phyloP scores from a whole-genome alignment of 108 stramenopile genomes.

The Skeletonema grethae region DNA sequence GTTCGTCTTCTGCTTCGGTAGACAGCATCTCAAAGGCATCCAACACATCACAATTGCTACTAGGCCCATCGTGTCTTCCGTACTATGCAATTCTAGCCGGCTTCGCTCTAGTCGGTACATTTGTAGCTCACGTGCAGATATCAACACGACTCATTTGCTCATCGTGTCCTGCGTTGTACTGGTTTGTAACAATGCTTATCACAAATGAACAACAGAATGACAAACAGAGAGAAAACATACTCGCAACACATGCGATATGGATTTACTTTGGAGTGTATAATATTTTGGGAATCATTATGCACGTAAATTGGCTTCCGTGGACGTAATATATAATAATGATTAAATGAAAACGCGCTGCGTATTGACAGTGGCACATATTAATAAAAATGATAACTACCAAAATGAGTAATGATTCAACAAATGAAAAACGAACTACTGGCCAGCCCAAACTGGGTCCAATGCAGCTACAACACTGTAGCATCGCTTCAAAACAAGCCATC shows the following conservation, averaged over 20 bases:
- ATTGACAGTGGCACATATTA: too few species aligned
- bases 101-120: slow-evolving; percentile 56
- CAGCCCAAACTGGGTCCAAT: too few species aligned
- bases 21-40: neutral
- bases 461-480: too few species aligned
- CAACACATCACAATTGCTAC: slow-evolving; percentile 8
- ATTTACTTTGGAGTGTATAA: slow-evolving; percentile 67
- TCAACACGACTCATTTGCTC: slow-evolving; percentile 83
- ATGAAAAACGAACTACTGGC: too few species aligned
- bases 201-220: slow-evolving; percentile 4
- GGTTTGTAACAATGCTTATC: slow-evolving; percentile 53
- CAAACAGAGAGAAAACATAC: neutral
- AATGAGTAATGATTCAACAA: too few species aligned
- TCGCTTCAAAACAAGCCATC: too few species aligned
- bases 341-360: too few species aligned
- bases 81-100: slow-evolving; percentile 78
- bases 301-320: slow-evolving; percentile 79
- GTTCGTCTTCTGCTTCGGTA: slow-evolving; percentile 17
- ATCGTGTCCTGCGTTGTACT: slow-evolving; percentile 80
- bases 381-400: too few species aligned
- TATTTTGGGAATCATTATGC: slow-evolving; percentile 67
- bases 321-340: slow-evolving; percentile 10
- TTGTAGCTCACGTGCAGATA: slow-evolving; percentile 86
- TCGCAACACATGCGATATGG: slow-evolving; percentile 14
- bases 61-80: slow-evolving; percentile 50